Conservation (phyloP, 169 alveolate species). For the Plasmodium malariae region DNA sequence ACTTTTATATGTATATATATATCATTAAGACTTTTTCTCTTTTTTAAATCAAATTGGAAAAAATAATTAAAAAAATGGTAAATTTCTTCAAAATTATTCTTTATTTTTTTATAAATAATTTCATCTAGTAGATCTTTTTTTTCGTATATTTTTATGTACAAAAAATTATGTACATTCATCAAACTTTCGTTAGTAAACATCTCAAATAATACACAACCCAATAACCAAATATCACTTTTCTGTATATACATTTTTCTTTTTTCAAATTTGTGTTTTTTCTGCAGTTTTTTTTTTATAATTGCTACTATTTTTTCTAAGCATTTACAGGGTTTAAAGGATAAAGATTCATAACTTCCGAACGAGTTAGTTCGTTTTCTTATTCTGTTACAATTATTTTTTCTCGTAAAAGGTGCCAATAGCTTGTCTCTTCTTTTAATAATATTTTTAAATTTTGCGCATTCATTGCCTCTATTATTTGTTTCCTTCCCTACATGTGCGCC, state of each 20-base stretch:
- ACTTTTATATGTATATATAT: constrained; percentile 2
- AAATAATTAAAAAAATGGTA: constrained; percentile 26
- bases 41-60: constrained; percentile 41
- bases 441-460: not conserved
- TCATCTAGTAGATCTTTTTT: constrained; percentile 20
- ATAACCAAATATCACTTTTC: constrained; percentile 60
- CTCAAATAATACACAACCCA: constrained; percentile 50
- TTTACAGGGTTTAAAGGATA: constrained; percentile 14
- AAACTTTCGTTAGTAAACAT: constrained; percentile 42
- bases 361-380: not conserved
- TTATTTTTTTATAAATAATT: constrained; percentile 20
- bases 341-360: not conserved
- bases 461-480: not conserved
- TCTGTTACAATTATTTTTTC: not conserved
- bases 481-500: not conserved
- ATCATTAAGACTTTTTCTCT: constrained; percentile 37
- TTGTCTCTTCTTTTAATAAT: not conserved
- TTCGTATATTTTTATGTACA: constrained; percentile 45
- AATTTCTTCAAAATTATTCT: not conserved
- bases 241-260: constrained; percentile 30
- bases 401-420: too few relatives aligned
- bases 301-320: constrained; percentile 4
- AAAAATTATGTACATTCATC: constrained; percentile 31
- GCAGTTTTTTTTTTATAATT: constrained; percentile 11
- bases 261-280: constrained; percentile 5